Conservation (phyloP, 2,329 filamentous ascomycete species). For the Pyrenophora graminea region DNA sequence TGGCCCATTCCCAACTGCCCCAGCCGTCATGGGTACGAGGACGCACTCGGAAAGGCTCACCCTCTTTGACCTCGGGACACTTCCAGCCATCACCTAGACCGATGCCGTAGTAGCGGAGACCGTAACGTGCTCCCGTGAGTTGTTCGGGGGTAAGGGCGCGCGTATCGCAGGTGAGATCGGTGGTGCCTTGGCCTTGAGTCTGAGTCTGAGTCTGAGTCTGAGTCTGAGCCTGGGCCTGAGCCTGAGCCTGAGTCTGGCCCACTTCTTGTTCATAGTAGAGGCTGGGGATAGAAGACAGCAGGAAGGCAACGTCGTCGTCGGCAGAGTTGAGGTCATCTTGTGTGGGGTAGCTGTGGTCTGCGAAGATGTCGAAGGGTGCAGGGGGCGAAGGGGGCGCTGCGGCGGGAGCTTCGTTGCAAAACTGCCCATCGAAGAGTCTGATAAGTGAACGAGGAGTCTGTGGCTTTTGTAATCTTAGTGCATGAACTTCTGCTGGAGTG, state of each 20-base stretch:
- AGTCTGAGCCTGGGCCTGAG: not conserved
- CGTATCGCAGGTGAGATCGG: constrained; percentile 13
- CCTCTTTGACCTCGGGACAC: constrained; percentile 3
- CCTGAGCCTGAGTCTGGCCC: too few species aligned
- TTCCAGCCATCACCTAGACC: constrained; percentile 21
- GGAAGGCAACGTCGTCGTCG: constrained; percentile 15
- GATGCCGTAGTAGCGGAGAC: constrained; percentile 2
- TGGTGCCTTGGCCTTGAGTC: not conserved
- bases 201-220: too few species aligned
- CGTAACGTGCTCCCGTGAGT: not conserved
- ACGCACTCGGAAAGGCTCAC: constrained; percentile 16
- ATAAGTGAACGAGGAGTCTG: too few species aligned
- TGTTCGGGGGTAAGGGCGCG: constrained; percentile 19
- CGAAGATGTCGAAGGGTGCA: constrained; percentile 5
- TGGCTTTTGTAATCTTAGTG: not conserved
- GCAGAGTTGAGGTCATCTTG: constrained; percentile 12
- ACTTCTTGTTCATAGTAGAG: constrained; percentile 6
- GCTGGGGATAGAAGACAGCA: constrained; percentile 10
- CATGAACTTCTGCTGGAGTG: constrained; percentile 22
- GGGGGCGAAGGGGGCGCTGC: not conserved
- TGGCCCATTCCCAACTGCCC: constrained; percentile 29
- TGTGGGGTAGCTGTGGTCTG: constrained; percentile 10
- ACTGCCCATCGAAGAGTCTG: not conserved
- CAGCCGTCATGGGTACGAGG: constrained; percentile 24
- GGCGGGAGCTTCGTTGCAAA: not conserved